Evolutionary conservation across 2,329 filamentous ascomycete genomes (phyloP), one percentile per base, ranked within the genome.

Genomic region (Colletotrichum viniferum): DNA sequence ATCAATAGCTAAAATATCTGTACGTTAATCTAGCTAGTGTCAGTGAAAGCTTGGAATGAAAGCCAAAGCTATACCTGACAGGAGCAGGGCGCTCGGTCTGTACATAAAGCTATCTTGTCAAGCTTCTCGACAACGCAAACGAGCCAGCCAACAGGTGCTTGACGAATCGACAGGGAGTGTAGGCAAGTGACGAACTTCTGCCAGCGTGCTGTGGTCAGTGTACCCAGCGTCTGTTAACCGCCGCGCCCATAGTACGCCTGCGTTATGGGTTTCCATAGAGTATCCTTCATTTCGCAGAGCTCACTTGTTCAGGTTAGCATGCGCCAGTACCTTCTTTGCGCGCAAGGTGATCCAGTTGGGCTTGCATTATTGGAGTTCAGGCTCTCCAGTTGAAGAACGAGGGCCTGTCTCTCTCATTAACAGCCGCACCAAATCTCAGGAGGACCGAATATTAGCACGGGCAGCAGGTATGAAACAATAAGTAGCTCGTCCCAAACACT

Each of bases 251-350:
- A n/a, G 38, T 2, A 10, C 12, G 38, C 18, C 38, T 6, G 38
- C 18, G 38, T 43, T 4, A 5, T 26, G 26, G 26, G 8, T 1
- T 6, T 10, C 5, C 18, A 43, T n/a, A n/a, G 18, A 12, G 4
- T 43, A 43, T 43, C 0, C 18, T 6, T 48, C 38, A n/a, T 48
- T 43, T 43, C 38, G 8, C 2, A 43, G 18, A 43, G 38, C 38
- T 12, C 18, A 0, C 4, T 1, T 18, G 0, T 43, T 10, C 18
- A 5, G 0, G 38, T 43, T 5, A 4, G 18, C 5, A 4, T 43
- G 38, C 18, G 4, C 38, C 2, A 10, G 4, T 43, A 10, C 4
- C 8, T 10, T 43, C 2, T 18, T 2, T 10, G 1, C 16, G 3
- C 38, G 9, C 18, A n/a, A 43, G 38, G 7, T 43, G 38, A 3